Base-by-base conservation (phyloP, 108 stramenopile genomes). In the Pseudonitzschia multiseries region DNA sequence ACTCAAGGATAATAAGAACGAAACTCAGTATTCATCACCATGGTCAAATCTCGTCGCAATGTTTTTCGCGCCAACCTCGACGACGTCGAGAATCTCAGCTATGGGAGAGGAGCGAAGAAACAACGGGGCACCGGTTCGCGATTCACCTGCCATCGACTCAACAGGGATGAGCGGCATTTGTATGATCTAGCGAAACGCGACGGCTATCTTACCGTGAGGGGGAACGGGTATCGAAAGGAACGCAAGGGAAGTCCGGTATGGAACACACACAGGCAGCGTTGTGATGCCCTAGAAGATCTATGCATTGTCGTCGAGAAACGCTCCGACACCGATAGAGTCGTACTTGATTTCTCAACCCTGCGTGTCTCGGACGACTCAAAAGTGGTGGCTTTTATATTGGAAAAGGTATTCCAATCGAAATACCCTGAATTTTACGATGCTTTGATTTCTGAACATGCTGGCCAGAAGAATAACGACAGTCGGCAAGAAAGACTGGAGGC, bases 281-380 rank as follows among this genome's bases (percentile, higher is more conserved):
- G 61, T n/a, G 61, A 62, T 40, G 61, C 61, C 36, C 41, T 62
- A 2, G 33, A 31, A 62, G 32, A 62, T 15, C 29, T 40, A 2
- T 62, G 61, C 29, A 28, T 62, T 24, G 29, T 62, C 12, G 61
- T 62, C 9, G 61, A 62, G 61, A 62, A 62, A 62, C 61, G 61
- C 20, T 18, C 0, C 0, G 61, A 33, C n/a, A 14, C 18, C 0
- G 61, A 62, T 40, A 15, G 61, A 4, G n/a, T 62, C 8, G 41
- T 62, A 15, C 12, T 62, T 17, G 61, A 62, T 40, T 40, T 62
- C 31, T 62, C 61, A n/a, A 62, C 61, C 0, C 22, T 62, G 15
- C 61, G 61, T 9, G 61, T 62, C n/a, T 33, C n/a, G 0, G 36
- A 62, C 36, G 61, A 62, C 18, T 18, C 61, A 4, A 31, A 31